phyloP scores from a whole-genome alignment of 257 asterid genomes.

The Przewalskia tangutica region DNA sequence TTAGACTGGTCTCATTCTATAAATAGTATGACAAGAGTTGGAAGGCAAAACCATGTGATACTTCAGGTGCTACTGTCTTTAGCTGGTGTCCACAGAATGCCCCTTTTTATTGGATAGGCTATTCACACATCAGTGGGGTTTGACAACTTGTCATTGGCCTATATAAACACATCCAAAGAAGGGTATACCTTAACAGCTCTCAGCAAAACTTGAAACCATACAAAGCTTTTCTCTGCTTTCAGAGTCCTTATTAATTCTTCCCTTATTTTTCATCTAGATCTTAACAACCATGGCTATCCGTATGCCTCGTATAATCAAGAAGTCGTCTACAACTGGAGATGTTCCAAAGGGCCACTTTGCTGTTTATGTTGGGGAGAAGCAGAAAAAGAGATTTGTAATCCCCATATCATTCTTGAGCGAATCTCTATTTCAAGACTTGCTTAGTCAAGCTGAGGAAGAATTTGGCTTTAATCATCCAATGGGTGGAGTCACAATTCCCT shows the following conservation, averaged over 20 bases:
- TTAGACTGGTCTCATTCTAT: neutral
- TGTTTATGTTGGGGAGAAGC: constrained; percentile 20
- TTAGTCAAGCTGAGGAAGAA: constrained; percentile 28
- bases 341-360: constrained; percentile 21
- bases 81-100: neutral
- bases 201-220: neutral
- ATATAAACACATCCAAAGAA: no score
- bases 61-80: neutral
- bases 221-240: neutral
- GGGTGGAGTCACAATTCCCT: constrained; percentile 51
- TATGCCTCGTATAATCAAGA: neutral
- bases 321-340: neutral
- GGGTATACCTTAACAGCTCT: neutral
- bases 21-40: neutral
- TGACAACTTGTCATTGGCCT: neutral
- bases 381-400: constrained; percentile 24
- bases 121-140: neutral
- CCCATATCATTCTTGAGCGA: constrained; percentile 29
- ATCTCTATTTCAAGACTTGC: constrained; percentile 30
- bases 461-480: constrained; percentile 36
- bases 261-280: neutral
- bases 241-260: no score
- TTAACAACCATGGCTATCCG: neutral
- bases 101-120: neutral
- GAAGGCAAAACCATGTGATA: neutral